These are phyloP conservation scores for Thalassiosira pacifica DNA, from an alignment of 352 stramenopile genomes.

Conservation along the genomic window DNA sequence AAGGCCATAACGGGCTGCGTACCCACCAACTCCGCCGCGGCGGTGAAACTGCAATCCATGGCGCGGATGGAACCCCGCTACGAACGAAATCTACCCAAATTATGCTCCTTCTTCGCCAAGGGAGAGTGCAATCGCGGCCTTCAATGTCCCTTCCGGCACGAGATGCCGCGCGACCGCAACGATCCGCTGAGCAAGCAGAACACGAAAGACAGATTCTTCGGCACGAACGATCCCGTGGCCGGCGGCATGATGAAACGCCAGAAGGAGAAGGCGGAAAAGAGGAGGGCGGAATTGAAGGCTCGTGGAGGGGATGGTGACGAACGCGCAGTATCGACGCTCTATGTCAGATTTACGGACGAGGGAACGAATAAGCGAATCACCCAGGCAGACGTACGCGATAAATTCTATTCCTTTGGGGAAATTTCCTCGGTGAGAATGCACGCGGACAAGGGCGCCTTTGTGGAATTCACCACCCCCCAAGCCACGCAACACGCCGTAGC, in stretches of 20 bases:
- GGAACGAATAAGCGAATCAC: constrained; percentile 63
- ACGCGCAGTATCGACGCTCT: constrained; percentile 79
- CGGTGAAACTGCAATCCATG: constrained; percentile 90
- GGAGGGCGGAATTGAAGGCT: constrained; percentile 59
- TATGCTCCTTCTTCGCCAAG: constrained; percentile 95
- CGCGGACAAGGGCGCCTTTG: constrained; percentile 80
- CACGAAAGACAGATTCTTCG: constrained; percentile 94
- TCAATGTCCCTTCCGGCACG: constrained; percentile 93
- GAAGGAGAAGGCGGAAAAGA: constrained; percentile 59
- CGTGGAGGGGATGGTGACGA: constrained; percentile 74
- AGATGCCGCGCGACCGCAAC: constrained; percentile 92
- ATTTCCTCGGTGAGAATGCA: constrained; percentile 82
- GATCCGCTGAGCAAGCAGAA: constrained; percentile 95
- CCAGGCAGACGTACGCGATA: constrained; percentile 78
- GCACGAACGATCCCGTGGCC: constrained; percentile 93
- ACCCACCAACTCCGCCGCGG: constrained; percentile 71
- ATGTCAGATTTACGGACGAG: constrained; percentile 79
- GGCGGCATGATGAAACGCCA: constrained; percentile 89
- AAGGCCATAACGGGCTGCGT: constrained; percentile 66
- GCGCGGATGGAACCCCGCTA: constrained; percentile 88
- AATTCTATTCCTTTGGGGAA: constrained; percentile 87
- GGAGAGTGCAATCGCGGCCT: constrained; percentile 92
- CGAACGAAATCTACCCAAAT: constrained; percentile 85
- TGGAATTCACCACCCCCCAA: constrained; percentile 85
- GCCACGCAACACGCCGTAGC: constrained; percentile 81